Percentiles rank a stretch among this genome's conserved stretches.
These are phyloP conservation scores for Chytriomyces hyalinus DNA, from an alignment of 192 early-diverging fungal species.

Conservation along the genomic window DNA sequence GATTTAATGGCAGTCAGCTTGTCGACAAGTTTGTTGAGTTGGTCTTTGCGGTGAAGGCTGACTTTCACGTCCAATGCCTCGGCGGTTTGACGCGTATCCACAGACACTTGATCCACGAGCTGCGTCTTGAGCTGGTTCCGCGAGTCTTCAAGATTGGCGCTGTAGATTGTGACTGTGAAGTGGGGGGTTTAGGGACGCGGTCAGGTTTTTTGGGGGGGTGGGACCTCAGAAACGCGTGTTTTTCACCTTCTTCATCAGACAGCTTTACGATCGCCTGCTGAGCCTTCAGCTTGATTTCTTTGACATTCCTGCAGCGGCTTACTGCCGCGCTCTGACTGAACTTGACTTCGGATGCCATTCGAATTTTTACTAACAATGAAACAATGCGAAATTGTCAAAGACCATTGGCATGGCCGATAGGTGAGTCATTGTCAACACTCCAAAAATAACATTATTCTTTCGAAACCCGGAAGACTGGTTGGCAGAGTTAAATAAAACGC, in stretches of 20 bases:
- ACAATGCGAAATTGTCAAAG: too few species aligned
- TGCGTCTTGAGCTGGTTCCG: slow-evolving; percentile 28
- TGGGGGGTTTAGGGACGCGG: not conserved
- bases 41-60: slow-evolving; percentile 12
- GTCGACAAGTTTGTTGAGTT: slow-evolving; percentile 31
- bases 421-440: too few species aligned
- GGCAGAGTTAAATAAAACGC: too few species aligned
- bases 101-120: slow-evolving; percentile 24
- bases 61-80: slow-evolving; percentile 32
- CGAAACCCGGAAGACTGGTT: too few species aligned
- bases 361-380: too few species aligned
- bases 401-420: too few species aligned
- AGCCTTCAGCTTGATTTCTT: slow-evolving; percentile 37
- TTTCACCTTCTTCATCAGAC: slow-evolving; percentile 38
- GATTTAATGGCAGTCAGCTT: slow-evolving; percentile 31
- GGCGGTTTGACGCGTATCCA: slow-evolving; percentile 18
- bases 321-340: slow-evolving; percentile 29
- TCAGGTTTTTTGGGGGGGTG: not conserved
- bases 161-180: slow-evolving; percentile 33
- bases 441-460: too few species aligned
- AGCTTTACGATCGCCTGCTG: slow-evolving; percentile 31
- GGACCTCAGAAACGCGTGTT: not conserved
- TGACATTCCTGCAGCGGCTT: slow-evolving; percentile 30
- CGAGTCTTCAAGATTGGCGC: slow-evolving; percentile 35
- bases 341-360: slow-evolving; percentile 8